Evolutionary conservation across 805 yeast species (phyloP).

Genomic region (Candida coleopterorum): DNA sequence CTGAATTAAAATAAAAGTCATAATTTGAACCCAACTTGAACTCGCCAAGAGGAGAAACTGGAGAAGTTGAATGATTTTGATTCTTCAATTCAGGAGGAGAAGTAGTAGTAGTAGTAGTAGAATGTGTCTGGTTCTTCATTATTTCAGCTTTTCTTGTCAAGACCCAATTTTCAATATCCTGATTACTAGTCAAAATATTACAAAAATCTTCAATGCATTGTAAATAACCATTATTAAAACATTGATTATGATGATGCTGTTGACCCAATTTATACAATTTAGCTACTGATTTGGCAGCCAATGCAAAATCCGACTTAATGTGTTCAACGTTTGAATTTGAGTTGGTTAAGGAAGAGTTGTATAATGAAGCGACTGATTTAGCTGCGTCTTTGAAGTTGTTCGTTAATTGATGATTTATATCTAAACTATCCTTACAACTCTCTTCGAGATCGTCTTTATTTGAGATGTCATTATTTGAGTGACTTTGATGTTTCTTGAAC

Average conservation of each 20-base stretch:
- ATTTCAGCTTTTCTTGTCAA: conserved; percentile 43
- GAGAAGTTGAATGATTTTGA: no score
- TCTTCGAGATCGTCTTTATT: no score
- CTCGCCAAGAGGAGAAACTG: neutral
- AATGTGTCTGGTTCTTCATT: conserved; percentile 7
- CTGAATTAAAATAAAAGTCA: conserved; percentile 28
- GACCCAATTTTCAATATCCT: conserved; percentile 52
- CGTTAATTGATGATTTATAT: conserved; percentile 50
- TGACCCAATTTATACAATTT: conserved; percentile 58
- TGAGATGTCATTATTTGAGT: no score
- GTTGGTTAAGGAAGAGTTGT: conserved; percentile 20
- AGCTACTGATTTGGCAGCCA: conserved; percentile 41
- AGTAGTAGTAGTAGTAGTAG: neutral
- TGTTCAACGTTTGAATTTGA: neutral
- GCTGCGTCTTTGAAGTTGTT: conserved; percentile 70
- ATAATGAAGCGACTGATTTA: conserved; percentile 56
- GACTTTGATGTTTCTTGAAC: neutral
- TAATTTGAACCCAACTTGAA: conserved; percentile 15
- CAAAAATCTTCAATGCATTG: conserved; percentile 57
- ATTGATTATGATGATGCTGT: conserved; percentile 43
- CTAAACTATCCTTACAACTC: no score
- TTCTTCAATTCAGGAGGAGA: no score
- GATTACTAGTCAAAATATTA: conserved; percentile 32
- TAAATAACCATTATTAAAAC: conserved; percentile 54
- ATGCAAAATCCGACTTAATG: conserved; percentile 29